Conservation (phyloP, 2,329 filamentous ascomycete genomes). For the Cercospora nicotianae region DNA sequence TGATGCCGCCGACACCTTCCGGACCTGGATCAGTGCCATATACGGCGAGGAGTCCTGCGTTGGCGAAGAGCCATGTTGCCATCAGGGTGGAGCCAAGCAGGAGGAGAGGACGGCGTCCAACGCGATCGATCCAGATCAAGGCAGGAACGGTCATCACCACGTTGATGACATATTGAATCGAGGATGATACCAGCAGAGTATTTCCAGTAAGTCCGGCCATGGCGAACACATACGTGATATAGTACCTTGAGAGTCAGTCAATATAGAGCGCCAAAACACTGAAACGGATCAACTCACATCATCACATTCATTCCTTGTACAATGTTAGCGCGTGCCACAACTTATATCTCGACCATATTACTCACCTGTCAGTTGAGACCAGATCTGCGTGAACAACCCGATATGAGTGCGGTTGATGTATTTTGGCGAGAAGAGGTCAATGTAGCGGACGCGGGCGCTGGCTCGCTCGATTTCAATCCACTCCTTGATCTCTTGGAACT, state of each 20-base stretch:
- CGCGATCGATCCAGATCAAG: constrained; percentile 70
- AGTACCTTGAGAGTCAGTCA: too few species aligned
- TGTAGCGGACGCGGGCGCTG: constrained; percentile 67
- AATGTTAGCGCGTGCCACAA: too few species aligned
- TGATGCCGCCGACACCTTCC: constrained; percentile 41
- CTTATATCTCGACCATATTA: too few species aligned
- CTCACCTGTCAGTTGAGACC: constrained; percentile 75
- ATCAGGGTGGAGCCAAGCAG: constrained; percentile 67
- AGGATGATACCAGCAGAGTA: constrained; percentile 63
- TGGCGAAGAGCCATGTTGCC: constrained; percentile 62
- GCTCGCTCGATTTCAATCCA: constrained; percentile 68
- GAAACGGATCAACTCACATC: too few species aligned
- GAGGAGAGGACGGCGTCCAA: constrained; percentile 70
- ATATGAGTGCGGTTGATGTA: constrained; percentile 74
- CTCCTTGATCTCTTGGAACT: constrained; percentile 67
- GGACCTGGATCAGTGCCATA: constrained; percentile 51
- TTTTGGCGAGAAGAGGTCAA: constrained; percentile 70
- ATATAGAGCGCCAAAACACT: too few species aligned
- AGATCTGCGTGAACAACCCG: constrained; percentile 71
- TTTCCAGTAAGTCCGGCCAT: constrained; percentile 64
- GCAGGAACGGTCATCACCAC: constrained; percentile 74
- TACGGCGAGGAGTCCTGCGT: constrained; percentile 61
- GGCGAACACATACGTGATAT: constrained; percentile 53
- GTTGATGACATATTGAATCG: constrained; percentile 76
- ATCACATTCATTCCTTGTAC: constrained; percentile 9